Evolutionary conservation across 2,329 filamentous ascomycete genomes (phyloP).

Genomic region (Cladorrhinum sp.): DNA sequence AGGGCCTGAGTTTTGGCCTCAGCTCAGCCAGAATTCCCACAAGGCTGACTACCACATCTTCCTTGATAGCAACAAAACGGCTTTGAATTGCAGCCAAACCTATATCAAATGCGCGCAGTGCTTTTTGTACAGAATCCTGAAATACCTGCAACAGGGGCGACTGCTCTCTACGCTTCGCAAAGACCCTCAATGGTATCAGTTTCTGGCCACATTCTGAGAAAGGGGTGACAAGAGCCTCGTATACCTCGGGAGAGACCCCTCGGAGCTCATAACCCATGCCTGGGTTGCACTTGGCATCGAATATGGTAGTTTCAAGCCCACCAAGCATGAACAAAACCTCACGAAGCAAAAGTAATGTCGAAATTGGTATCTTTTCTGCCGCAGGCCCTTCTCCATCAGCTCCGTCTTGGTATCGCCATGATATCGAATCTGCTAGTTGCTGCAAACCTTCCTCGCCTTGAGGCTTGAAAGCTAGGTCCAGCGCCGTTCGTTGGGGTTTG

Average conservation of each 20-base stretch:
- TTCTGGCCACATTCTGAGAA: slow-evolving; percentile 48
- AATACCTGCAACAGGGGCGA: slow-evolving; percentile 69
- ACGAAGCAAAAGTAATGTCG: slow-evolving; percentile 70
- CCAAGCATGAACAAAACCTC: slow-evolving; percentile 84
- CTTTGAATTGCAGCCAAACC: slow-evolving; percentile 59
- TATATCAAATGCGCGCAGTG: slow-evolving; percentile 57
- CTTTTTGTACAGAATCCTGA: slow-evolving; percentile 57
- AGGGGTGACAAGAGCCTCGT: slow-evolving; percentile 45
- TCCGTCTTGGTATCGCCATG: slow-evolving; percentile 39
- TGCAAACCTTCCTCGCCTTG: slow-evolving; percentile 33
- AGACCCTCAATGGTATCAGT: slow-evolving; percentile 45
- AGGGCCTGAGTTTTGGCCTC: slow-evolving; percentile 48
- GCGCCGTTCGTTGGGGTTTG: slow-evolving; percentile 16
- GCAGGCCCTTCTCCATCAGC: slow-evolving; percentile 32
- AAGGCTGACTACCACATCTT: slow-evolving; percentile 63
- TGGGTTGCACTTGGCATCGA: slow-evolving; percentile 44
- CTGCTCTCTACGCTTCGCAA: slow-evolving; percentile 42
- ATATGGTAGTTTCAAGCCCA: slow-evolving; percentile 73
- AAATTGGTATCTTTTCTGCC: slow-evolving; percentile 47
- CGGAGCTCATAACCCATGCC: slow-evolving; percentile 44
- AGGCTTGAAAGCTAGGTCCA: slow-evolving; percentile 21
- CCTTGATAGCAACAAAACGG: slow-evolving; percentile 52
- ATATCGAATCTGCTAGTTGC: slow-evolving; percentile 41
- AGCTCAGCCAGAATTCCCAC: slow-evolving; percentile 60
- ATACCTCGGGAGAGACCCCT: slow-evolving; percentile 49